Percentiles rank a stretch among this genome's conserved stretches.
Evolutionary conservation across 441 rosid genomes (phyloP).

Genomic region (Hura crepitans): DNA sequence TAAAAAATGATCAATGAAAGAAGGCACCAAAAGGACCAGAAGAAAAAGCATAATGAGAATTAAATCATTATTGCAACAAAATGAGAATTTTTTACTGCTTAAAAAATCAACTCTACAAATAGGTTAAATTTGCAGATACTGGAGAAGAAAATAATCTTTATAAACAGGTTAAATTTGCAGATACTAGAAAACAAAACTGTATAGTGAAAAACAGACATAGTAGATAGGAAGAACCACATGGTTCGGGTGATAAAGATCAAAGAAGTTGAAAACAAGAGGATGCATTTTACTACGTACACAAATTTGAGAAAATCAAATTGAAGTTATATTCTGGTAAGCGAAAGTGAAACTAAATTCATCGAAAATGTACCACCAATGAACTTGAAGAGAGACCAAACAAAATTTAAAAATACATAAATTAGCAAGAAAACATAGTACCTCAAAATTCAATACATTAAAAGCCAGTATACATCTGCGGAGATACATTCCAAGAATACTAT

Average conservation of each 20-base stretch:
- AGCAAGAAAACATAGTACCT: slow-evolving; percentile 38
- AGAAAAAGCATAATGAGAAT: not conserved
- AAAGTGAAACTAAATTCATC: not conserved
- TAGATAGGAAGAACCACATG: not conserved
- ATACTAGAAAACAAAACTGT: not conserved
- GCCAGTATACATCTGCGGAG: slow-evolving; percentile 84
- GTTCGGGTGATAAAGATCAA: not conserved
- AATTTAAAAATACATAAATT: not conserved
- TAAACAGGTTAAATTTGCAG: not conserved
- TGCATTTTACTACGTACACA: not conserved
- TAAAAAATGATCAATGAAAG: not conserved
- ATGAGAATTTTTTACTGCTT: not conserved
- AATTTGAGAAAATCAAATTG: not conserved
- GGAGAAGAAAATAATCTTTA: not conserved
- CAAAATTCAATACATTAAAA: slow-evolving; percentile 69
- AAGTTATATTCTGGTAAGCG: not conserved
- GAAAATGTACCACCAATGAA: not conserved
- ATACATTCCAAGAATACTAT: slow-evolving; percentile 74
- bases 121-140: not conserved
- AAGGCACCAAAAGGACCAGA: not conserved
- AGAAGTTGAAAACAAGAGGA: not conserved
- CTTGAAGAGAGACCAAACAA: not conserved
- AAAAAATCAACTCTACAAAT: not conserved
- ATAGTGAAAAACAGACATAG: not conserved
- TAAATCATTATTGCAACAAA: not conserved